Conservation (phyloP, 2,329 filamentous ascomycete genomes). For the Penicillium sp. region DNA sequence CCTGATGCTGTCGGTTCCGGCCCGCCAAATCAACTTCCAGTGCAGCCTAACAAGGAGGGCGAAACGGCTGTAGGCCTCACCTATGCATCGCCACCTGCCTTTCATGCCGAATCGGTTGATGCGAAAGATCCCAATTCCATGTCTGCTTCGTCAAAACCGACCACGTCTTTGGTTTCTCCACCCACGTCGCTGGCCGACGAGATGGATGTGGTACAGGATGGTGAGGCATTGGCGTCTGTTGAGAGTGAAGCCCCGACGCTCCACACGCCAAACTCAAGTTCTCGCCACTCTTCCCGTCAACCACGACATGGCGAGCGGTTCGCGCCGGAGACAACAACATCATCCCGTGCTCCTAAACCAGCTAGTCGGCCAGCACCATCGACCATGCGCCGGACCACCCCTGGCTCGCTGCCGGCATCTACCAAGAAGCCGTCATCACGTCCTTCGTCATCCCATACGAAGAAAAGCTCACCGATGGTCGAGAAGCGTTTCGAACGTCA, state of each 20-base stretch:
- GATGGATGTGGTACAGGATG: constrained; percentile 32
- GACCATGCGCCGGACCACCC: constrained; percentile 24
- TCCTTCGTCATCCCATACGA: constrained; percentile 37
- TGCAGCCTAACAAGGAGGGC: constrained; percentile 12
- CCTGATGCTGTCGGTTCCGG: constrained; percentile 9
- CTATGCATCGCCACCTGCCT: constrained; percentile 37
- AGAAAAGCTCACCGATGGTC: constrained; percentile 35
- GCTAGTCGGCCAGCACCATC: constrained; percentile 19
- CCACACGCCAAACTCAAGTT: constrained; percentile 39
- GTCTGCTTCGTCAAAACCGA: constrained; percentile 29
- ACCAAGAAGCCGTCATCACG: constrained; percentile 34
- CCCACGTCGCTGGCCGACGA: constrained; percentile 44
- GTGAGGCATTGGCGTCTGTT: constrained; percentile 26
- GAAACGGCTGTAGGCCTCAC: constrained; percentile 12
- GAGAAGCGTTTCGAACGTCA: constrained; percentile 37
- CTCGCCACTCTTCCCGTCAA: constrained; percentile 44
- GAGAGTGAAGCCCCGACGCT: constrained; percentile 28
- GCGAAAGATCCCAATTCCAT: constrained; percentile 26
- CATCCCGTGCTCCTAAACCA: constrained; percentile 24
- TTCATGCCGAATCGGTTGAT: constrained; percentile 33
- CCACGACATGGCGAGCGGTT: constrained; percentile 40
- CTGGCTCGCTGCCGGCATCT: constrained; percentile 23
- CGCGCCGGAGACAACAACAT: constrained; percentile 30
- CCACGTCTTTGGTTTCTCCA: constrained; percentile 41
- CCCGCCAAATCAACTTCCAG: constrained; percentile 7